Evolutionary conservation across 176 grass and related monocot genomes (phyloP).

Genomic region (Oryza meridionalis): DNA sequence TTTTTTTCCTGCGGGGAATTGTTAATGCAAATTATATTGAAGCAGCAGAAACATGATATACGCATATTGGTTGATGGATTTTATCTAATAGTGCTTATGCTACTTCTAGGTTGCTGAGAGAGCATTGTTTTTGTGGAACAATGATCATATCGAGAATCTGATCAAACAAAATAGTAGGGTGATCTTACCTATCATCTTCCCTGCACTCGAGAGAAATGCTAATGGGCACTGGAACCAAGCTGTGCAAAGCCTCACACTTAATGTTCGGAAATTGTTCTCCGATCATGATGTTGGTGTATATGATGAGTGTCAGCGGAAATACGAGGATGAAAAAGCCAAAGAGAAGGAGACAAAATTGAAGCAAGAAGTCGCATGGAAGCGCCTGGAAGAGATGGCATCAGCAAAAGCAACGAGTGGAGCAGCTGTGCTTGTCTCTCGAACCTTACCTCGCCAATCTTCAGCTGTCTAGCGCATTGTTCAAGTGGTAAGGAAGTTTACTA

Average conservation of each 20-base stretch:
- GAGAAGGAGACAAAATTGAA: conserved; percentile 58
- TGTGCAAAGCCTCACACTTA: conserved; percentile 81
- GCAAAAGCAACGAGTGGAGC: conserved; percentile 66
- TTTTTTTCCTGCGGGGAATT: background rate
- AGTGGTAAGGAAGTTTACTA: conserved; percentile 32
- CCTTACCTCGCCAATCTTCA: conserved; percentile 47
- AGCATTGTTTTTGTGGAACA: conserved; percentile 88
- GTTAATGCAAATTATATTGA: background rate
- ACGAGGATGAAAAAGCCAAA: conserved; percentile 66
- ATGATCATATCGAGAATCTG: conserved; percentile 68
- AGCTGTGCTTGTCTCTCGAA: conserved; percentile 59
- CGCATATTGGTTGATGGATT: conserved; percentile 7
- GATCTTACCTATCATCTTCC: conserved; percentile 75
- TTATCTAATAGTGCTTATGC: conserved; percentile 34
- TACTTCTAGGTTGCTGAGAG: conserved; percentile 76
- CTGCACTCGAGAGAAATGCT: conserved; percentile 71
- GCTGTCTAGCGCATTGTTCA: conserved; percentile 40
- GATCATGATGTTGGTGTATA: conserved; percentile 70
- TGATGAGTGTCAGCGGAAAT: conserved; percentile 51
- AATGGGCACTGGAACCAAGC: conserved; percentile 78
- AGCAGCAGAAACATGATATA: conserved; percentile 5
- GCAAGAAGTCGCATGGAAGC: conserved; percentile 69
- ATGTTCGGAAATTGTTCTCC: conserved; percentile 75
- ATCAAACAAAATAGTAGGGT: conserved; percentile 76
- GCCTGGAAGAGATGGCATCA: conserved; percentile 71